Percentiles rank a stretch among this genome's conserved stretches.
These are phyloP conservation scores for Triadica sebifera DNA, from an alignment of 345 rosid genomes.

Conservation along the genomic window DNA sequence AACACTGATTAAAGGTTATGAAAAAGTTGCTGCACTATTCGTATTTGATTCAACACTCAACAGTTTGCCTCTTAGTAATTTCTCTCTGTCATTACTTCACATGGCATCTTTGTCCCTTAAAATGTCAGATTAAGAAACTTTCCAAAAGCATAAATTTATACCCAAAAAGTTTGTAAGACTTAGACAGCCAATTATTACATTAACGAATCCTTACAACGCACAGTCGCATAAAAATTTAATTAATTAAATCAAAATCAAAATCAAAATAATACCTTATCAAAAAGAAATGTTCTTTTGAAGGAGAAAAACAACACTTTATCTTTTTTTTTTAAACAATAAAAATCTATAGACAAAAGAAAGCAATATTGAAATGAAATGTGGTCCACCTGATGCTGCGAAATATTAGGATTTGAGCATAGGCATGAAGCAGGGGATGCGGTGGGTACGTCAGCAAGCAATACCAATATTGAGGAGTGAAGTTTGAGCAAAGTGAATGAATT, in stretches of 20 bases:
- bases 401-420: conserved; percentile 6
- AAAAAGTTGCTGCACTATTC: too few species aligned
- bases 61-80: neutral
- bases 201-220: neutral
- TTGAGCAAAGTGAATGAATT: too few species aligned
- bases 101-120: neutral
- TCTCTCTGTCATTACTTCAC: too few species aligned
- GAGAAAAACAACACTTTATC: neutral
- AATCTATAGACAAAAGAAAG: conserved; percentile 20
- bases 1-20: too few species aligned
- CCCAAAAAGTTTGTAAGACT: neutral
- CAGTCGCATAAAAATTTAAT: neutral
- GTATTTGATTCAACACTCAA: neutral
- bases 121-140: neutral
- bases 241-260: neutral
- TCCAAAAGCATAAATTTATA: neutral
- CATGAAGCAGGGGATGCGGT: neutral
- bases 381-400: neutral
- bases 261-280: neutral
- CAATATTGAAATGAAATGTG: conserved; percentile 7
- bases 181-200: neutral
- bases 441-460: neutral
- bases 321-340: neutral
- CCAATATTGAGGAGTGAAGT: too few species aligned
- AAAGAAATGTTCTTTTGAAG: neutral